Conservation (phyloP, 2,329 filamentous ascomycete genomes). For the Apiospora rasikravindrae region DNA sequence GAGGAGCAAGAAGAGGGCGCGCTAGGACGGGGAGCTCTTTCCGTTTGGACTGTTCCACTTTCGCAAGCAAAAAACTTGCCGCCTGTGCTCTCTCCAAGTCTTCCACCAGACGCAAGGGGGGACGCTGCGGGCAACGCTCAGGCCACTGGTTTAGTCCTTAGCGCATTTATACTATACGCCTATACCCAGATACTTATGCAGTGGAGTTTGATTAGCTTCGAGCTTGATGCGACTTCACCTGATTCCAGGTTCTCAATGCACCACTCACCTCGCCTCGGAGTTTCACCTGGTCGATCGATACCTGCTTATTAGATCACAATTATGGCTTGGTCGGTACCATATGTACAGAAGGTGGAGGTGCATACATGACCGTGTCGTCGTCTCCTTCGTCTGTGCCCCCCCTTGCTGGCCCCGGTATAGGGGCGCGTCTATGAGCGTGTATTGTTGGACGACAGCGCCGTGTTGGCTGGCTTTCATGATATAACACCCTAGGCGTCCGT, state of each 20-base stretch:
- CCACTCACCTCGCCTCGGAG: not conserved
- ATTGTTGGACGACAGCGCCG: not conserved
- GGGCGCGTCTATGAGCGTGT: not conserved
- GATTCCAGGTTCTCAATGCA: not conserved
- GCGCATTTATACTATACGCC: not conserved
- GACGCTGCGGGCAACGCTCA: not conserved
- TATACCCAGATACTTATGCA: not conserved
- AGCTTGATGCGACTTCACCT: slow-evolving; percentile 20
- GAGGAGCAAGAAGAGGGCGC: not conserved
- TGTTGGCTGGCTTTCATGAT: not conserved
- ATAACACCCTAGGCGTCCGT: not conserved
- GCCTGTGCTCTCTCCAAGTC: not conserved
- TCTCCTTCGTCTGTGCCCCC: not conserved
- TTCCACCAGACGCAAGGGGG: not conserved
- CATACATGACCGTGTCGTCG: not conserved
- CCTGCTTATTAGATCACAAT: not conserved
- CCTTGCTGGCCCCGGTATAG: not conserved
- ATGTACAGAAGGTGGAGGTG: not conserved
- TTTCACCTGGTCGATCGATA: not conserved
- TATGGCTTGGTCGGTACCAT: not conserved
- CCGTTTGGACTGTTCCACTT: not conserved
- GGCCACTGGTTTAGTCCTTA: not conserved
- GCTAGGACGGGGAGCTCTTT: slow-evolving; percentile 3
- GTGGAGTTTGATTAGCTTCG: slow-evolving; percentile 17
- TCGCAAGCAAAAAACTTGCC: not conserved